These are phyloP conservation scores for Meyerozyma carpophila DNA, from an alignment of 1,139 yeast genomes.

Conservation along the genomic window DNA sequence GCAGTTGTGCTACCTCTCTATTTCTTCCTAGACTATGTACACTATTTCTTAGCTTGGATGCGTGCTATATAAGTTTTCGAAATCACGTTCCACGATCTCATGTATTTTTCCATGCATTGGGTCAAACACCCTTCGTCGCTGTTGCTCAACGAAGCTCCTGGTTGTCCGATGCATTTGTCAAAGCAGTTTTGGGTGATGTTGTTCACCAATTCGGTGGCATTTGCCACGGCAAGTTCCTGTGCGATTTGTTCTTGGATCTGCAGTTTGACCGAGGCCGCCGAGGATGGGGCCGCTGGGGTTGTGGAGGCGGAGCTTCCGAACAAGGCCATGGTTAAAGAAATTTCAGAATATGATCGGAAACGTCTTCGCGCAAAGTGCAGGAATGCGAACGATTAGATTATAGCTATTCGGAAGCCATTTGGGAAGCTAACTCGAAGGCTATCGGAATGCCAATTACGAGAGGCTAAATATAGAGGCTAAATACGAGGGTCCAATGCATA, in stretches of 20 bases:
- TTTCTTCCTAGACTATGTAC: neutral
- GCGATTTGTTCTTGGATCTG: conserved; percentile 68
- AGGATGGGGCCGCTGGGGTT: conserved; percentile 12
- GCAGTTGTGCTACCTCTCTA: too few relatives aligned
- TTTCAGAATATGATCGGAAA: neutral
- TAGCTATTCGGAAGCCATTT: too few relatives aligned
- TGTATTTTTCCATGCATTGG: conserved; percentile 79
- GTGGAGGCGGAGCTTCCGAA: conserved; percentile 22
- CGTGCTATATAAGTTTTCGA: conserved; percentile 72
- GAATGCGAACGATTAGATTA: too few relatives aligned
- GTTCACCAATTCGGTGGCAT: conserved; percentile 82
- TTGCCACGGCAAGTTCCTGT: conserved; percentile 82
- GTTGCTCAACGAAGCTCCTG: conserved; percentile 36
- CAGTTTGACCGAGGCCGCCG: conserved; percentile 36
- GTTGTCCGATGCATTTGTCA: conserved; percentile 62
- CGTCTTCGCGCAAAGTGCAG: neutral
- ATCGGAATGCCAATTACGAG: too few relatives aligned
- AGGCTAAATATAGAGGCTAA: too few relatives aligned
- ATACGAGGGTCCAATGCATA: too few relatives aligned
- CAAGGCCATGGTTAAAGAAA: conserved; percentile 21
- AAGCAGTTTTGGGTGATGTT: conserved; percentile 88
- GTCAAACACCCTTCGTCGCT: conserved; percentile 50
- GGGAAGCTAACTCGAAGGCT: too few relatives aligned
- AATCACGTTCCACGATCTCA: conserved; percentile 86
- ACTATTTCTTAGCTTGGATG: conserved; percentile 38